Evolutionary conservation across 345 rosid species (phyloP), one percentile per base, ranked within the genome.

Genomic region (Euclidium syriacum): DNA sequence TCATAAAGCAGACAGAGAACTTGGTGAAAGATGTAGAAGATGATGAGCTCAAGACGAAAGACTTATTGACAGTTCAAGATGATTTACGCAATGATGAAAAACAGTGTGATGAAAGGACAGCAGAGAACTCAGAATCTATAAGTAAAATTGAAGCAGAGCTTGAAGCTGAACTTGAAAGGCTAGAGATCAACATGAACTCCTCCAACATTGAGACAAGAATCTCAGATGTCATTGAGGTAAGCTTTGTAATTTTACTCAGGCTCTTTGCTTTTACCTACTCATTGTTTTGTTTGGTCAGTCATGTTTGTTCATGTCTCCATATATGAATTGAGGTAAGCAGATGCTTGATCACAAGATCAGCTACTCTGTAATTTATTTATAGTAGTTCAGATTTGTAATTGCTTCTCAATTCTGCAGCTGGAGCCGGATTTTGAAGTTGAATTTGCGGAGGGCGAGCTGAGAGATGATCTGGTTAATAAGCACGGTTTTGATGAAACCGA

Each of bases 121-220:
- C 62, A 10, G 77, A 72, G 48, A 50, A 39, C 48, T 42, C 64
- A 10, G 84, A 78, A 48, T 67, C 78, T 50, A 81, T 78, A 79
- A 78, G 91, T 48, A 78, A 78, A 65, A 87, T 84, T 58, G 95
- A 84, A 74, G 91, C 88, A 10, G 95, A 85, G 71, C 84, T 87
- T 67, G 87, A 83, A 80, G 91, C 90, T 67, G 95, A 84, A 77
- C 85, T 85, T 10, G 80, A 80, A 73, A 83, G 81, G 77, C 73
- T 87, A 86, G 95, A 84, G 4, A 77, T 84, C 39, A 73, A 76
- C 68, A 72, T 84, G 51, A 74, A 71, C 27, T 33, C 66, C 10
- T 49, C 84, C 48, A 73, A 60, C 53, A 12, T 60, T 36, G 84
- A 68, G 16, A 16, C 49, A 49, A 65, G 61, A 65, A 49, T 75